phyloP scores from a whole-genome alignment of 208 protist genomes.

The Acanthamoeba rhysodes region DNA sequence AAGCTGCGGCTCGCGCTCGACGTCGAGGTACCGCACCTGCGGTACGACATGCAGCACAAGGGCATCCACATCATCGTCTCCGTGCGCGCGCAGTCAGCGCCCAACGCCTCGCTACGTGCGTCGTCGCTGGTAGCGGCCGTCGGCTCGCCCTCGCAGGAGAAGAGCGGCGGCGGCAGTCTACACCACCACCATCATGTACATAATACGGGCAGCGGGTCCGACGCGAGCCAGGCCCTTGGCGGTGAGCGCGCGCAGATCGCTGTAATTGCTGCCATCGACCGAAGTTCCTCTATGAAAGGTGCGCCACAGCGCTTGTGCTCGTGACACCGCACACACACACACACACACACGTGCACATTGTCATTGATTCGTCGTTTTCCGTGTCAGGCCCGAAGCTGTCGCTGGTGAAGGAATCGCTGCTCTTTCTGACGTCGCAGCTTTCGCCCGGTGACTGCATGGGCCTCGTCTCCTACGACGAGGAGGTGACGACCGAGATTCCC shows the following conservation, averaged over 20 bases:
- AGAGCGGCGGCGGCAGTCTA: not conserved
- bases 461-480: constrained; percentile 49
- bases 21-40: constrained; percentile 1
- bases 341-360: not conserved
- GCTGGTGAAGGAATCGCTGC: constrained; percentile 47
- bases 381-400: not conserved
- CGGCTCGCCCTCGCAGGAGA: no score
- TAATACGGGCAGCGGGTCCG: no score
- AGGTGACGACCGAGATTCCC: constrained; percentile 12
- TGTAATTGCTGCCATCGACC: constrained; percentile 27
- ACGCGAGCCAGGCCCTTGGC: not conserved
- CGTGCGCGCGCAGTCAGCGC: constrained; percentile 16
- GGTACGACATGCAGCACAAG: constrained; percentile 47
- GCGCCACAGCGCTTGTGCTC: not conserved
- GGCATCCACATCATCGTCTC: constrained; percentile 34
- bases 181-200: not conserved
- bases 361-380: no score
- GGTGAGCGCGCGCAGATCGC: constrained; percentile 51
- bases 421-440: constrained; percentile 28
- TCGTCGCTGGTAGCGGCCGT: not conserved
- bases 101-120: not conserved
- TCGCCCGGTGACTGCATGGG: constrained; percentile 60
- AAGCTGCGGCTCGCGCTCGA: constrained; percentile 54
- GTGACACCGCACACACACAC: not conserved
- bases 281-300: constrained; percentile 61